phyloP scores from a whole-genome alignment of 164 flowering plant genomes.

The Magnolia kwangsiensis region DNA sequence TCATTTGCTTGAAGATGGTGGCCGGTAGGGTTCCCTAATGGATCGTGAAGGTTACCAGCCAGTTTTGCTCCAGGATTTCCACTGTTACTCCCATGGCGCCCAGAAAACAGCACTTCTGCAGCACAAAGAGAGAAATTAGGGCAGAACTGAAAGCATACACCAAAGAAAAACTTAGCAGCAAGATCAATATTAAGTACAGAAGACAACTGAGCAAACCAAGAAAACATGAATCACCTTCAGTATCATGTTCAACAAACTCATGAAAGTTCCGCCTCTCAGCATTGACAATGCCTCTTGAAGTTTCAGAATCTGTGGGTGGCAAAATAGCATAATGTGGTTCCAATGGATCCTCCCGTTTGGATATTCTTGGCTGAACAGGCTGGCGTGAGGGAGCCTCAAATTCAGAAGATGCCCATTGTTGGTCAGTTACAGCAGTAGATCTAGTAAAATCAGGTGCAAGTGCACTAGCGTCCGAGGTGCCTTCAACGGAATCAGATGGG shows the following conservation, averaged over 20 bases:
- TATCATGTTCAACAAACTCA: conserved; percentile 52
- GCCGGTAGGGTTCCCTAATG: conserved; percentile 19
- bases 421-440: conserved; percentile 20
- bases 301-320: conserved; percentile 1
- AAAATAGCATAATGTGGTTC: conserved; percentile 18
- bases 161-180: not conserved
- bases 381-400: conserved; percentile 28
- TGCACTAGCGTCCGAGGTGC: conserved; percentile 25
- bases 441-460: conserved; percentile 23
- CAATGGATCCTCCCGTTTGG: conserved; percentile 29
- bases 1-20: conserved; percentile 35
- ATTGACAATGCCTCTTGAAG: conserved; percentile 2
- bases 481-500: conserved; percentile 26
- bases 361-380: conserved; percentile 25
- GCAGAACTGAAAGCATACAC: not conserved
- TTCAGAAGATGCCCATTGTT: conserved; percentile 27
- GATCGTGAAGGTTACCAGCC: conserved; percentile 29
- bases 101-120: conserved; percentile 62
- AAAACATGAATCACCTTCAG: conserved; percentile 41
- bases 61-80: conserved; percentile 32
- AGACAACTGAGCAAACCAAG: not conserved
- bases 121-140: conserved; percentile 2
- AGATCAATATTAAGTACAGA: not conserved
- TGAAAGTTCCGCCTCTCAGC: conserved; percentile 42
- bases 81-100: conserved; percentile 45